Evolutionary conservation across 805 yeast genomes (phyloP), one percentile per base, ranked within the genome.

Genomic region (Wickerhamomyces tratensis): DNA sequence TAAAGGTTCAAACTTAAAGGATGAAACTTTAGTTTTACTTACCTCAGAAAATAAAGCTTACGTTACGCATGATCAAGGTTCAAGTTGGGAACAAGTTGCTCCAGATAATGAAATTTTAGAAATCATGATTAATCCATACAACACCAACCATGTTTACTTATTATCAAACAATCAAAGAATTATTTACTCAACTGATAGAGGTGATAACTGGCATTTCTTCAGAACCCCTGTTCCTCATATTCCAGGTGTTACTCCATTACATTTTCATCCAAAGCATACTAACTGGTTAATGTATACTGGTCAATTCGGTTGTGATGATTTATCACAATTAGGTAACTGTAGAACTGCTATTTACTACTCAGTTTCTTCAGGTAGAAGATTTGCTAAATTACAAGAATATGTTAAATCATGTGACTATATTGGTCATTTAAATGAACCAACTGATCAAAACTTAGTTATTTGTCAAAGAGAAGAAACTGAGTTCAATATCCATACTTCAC

Each of bases 111-210:
- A 65, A 13, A 67, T 83, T 40, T 46, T 70, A 6, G 75, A 73
- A n/a, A 67, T 82, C n/a, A 65, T 66, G 36, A 74, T 76, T 37
- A 88, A 93, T 47, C 76, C 77, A 7, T 72, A 71, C 46, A 67
- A 68, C 48, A 71, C 76, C 3, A 77, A 84, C 45, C 71, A 73
- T 35, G 74, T 33, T 29, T 56, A 49, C 40, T 45, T 49, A 41
- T 46, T 53, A 14, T 41, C 56, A 10, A 44, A 52, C 11, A 53
- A 53, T 36, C 49, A 51, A 41, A 56, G 52, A 43, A 62, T 62
- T 30, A 62, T 89, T 13, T 81, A 73, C 52, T 82, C 96, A 1
- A 53, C 58, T 5, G 83, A 89, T 58, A 78, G 95, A 26, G 97
- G 85, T 13, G 62, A 56, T 41, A 56, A 54, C 43, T 56, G 60